Percentiles rank a stretch among this genome's conserved stretches.
phyloP scores from a whole-genome alignment of 1,139 yeast genomes.

The Saccharomyces pastorianus region DNA sequence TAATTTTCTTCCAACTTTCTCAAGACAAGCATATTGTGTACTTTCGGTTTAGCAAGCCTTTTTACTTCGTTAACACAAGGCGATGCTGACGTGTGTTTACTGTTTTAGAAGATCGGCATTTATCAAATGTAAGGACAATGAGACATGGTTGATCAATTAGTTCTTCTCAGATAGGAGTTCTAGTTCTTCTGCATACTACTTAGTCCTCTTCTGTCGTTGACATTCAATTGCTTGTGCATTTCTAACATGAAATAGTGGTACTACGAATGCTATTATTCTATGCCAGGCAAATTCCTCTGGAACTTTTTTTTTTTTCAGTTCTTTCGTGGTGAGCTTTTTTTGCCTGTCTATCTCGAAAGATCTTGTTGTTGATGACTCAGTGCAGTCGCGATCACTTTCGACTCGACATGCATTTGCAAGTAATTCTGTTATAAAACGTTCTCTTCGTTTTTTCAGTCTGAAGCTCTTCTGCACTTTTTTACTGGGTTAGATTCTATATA shows the following conservation, averaged over 20 bases:
- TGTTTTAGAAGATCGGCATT: not conserved
- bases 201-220: not conserved
- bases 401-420: not conserved
- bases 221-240: not conserved
- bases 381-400: not conserved
- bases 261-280: not conserved
- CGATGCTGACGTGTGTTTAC: not conserved
- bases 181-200: not conserved
- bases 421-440: not conserved
- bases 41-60: not conserved
- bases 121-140: not conserved
- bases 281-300: not conserved
- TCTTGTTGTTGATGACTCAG: not conserved
- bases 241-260: not conserved
- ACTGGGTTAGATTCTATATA: not conserved
- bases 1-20: not conserved
- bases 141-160: not conserved
- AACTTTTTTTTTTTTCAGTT: not conserved
- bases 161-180: not conserved
- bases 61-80: not conserved
- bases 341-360: not conserved
- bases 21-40: not conserved
- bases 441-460: not conserved
- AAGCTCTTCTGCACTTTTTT: not conserved
- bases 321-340: not conserved